Conservation (phyloP, 306 rosid species). For the Carpinus viminea region DNA sequence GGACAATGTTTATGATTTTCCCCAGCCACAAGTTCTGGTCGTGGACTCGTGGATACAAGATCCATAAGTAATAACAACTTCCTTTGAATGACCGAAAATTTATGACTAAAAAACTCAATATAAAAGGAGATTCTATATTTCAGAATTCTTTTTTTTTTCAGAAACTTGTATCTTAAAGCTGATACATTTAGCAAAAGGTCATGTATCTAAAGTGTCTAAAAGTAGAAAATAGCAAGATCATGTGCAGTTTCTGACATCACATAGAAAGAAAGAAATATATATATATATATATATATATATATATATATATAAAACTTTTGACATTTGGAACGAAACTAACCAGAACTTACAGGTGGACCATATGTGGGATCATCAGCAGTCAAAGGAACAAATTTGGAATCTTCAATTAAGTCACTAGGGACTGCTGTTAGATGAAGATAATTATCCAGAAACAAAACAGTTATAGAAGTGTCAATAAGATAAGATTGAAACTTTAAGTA, state of each 20-base stretch:
- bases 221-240: not conserved
- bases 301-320: not conserved
- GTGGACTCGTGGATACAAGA: not conserved
- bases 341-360: conserved; percentile 99
- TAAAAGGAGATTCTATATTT: not conserved
- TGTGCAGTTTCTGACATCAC: not conserved
- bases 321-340: conserved; percentile 55
- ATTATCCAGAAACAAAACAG: conserved; percentile 6
- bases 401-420: conserved; percentile 68
- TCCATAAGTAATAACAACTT: not conserved
- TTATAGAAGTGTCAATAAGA: not conserved
- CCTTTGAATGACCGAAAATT: not conserved
- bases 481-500: not conserved
- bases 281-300: conserved; percentile 4
- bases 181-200: not conserved
- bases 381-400: conserved; percentile 87
- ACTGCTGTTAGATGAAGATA: conserved; percentile 45
- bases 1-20: not conserved
- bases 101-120: not conserved
- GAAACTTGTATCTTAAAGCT: not conserved
- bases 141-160: not conserved
- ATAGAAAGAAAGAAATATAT: not conserved
- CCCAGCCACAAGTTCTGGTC: not conserved
- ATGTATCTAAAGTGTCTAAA: not conserved
- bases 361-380: conserved; percentile 66